A percentile compares a stretch with the other conserved stretches of the same genome.
phyloP scores from a whole-genome alignment of 306 rosid species.

The Cicer arietinum region DNA sequence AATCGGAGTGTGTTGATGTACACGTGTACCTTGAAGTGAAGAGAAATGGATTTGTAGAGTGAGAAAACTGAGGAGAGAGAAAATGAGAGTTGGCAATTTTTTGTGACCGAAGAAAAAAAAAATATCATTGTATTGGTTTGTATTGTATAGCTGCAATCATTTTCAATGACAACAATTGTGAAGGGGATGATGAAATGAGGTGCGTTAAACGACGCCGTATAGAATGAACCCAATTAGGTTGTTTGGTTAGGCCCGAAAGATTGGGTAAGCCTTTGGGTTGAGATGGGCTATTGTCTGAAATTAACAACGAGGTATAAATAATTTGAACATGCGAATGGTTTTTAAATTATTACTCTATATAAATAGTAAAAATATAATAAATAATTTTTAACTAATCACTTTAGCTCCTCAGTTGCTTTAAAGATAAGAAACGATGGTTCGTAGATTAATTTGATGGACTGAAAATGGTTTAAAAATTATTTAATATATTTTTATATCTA shows the following conservation, averaged over 20 bases:
- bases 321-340: too few relatives aligned
- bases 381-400: too few relatives aligned
- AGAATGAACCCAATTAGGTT: constrained; percentile 34
- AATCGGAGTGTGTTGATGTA: constrained; percentile 29
- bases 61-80: constrained; percentile 21
- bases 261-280: neutral
- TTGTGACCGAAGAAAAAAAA: constrained; percentile 40
- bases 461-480: too few relatives aligned
- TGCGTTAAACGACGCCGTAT: constrained; percentile 41
- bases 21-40: constrained; percentile 36
- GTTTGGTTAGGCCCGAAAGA: neutral
- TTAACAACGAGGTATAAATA: too few relatives aligned
- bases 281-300: too few relatives aligned
- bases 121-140: constrained; percentile 42
- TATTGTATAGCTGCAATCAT: constrained; percentile 40
- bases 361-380: too few relatives aligned
- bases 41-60: constrained; percentile 43
- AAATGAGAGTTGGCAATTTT: constrained; percentile 36
- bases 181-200: constrained; percentile 3
- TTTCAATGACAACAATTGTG: constrained; percentile 36
- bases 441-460: too few relatives aligned
- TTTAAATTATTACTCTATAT: too few relatives aligned
- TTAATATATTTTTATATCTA: too few relatives aligned
- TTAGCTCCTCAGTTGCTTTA: too few relatives aligned
- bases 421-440: too few relatives aligned